Percentiles rank a stretch among this genome's conserved stretches.
phyloP scores from a whole-genome alignment of 1,139 yeast genomes.

The Candida sp. region DNA sequence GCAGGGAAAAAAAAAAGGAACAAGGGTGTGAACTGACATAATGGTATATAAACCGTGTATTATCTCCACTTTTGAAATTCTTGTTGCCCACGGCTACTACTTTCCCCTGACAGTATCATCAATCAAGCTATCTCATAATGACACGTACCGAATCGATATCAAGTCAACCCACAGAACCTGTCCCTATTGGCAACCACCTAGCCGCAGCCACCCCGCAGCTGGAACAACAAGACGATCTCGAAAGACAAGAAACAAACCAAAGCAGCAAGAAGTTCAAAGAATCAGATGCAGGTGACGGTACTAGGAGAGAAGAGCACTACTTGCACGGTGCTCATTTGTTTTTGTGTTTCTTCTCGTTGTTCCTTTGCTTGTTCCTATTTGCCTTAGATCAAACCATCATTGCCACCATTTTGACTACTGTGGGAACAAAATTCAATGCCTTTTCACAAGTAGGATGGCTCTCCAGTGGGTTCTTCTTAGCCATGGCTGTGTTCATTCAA shows the following conservation, averaged over 20 bases:
- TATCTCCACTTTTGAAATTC: too few relatives aligned
- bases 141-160: not conserved
- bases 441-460: constrained; percentile 66
- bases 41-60: too few relatives aligned
- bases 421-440: constrained; percentile 42
- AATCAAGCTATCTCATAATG: not conserved
- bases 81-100: not conserved
- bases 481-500: constrained; percentile 38
- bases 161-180: not conserved
- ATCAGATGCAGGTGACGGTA: constrained; percentile 49
- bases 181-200: not conserved
- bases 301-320: constrained; percentile 41
- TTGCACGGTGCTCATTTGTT: constrained; percentile 31
- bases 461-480: constrained; percentile 58
- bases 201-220: not conserved
- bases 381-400: constrained; percentile 49
- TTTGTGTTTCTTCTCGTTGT: constrained; percentile 29
- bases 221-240: constrained; percentile 5
- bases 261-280: constrained; percentile 23
- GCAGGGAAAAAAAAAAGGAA: too few relatives aligned
- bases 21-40: too few relatives aligned
- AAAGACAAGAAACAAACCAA: constrained; percentile 6
- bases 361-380: constrained; percentile 36
- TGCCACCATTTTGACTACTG: constrained; percentile 37
- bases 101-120: not conserved